These are phyloP conservation scores for Tulasnella sp. DNA, from an alignment of 768 basidiomycete species.

Conservation along the genomic window DNA sequence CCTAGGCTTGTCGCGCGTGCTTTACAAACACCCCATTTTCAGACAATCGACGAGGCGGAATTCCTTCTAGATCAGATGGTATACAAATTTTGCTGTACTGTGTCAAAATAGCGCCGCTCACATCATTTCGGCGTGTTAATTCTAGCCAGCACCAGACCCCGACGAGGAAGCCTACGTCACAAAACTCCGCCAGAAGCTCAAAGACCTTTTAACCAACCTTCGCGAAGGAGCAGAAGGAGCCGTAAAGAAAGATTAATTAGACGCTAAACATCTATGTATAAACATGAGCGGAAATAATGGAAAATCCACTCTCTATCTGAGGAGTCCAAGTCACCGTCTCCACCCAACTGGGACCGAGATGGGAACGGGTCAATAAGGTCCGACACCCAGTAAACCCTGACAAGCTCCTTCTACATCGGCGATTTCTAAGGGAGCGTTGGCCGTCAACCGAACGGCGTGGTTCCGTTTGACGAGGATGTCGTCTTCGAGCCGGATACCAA, in stretches of 20 bases:
- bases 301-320: background rate
- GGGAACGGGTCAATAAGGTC: conserved; percentile 43
- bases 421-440: conserved; percentile 81
- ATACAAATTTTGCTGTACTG: background rate
- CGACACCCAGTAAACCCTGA: conserved; percentile 64
- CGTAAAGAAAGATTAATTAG: conserved; percentile 19
- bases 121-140: too few relatives aligned
- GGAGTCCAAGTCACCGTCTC: background rate
- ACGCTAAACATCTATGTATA: background rate
- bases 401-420: conserved; percentile 77
- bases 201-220: conserved; percentile 20
- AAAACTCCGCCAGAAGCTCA: conserved; percentile 24
- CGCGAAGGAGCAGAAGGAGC: conserved; percentile 25
- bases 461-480: conserved; percentile 59
- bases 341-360: background rate
- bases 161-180: conserved; percentile 25
- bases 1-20: background rate
- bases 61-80: conserved; percentile 28
- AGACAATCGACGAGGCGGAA: conserved; percentile 28
- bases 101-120: too few relatives aligned
- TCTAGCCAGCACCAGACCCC: conserved; percentile 17
- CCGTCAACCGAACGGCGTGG: conserved; percentile 60
- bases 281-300: background rate
- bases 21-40: background rate
- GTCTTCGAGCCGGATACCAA: conserved; percentile 92